Evolutionary conservation across 495 filamentous ascomycete species (phyloP).

Genomic region (Talaromyces nanjingensis): DNA sequence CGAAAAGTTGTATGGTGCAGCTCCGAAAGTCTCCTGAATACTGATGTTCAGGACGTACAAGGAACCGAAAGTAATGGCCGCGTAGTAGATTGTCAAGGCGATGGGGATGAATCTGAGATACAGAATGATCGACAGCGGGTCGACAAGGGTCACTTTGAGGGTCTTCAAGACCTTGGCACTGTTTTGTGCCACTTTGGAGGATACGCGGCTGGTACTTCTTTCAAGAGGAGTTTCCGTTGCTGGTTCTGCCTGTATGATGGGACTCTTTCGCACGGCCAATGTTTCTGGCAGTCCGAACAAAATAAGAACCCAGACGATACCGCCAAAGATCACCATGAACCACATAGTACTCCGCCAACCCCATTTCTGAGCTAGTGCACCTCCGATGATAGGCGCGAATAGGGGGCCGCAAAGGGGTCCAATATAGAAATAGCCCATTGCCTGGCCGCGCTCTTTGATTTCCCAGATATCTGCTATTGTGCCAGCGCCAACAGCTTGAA

Average conservation of each 20-base stretch:
- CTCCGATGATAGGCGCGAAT: slow-evolving; percentile 81
- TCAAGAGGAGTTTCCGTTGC: slow-evolving; percentile 15
- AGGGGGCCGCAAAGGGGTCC: slow-evolving; percentile 85
- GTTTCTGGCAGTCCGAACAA: slow-evolving; percentile 69
- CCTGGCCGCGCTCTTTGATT: slow-evolving; percentile 64
- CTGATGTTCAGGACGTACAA: slow-evolving; percentile 87
- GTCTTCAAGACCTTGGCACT: slow-evolving; percentile 46
- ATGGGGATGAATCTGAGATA: slow-evolving; percentile 79
- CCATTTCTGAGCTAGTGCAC: slow-evolving; percentile 60
- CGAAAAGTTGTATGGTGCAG: slow-evolving; percentile 65
- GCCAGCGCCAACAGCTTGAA: slow-evolving; percentile 88
- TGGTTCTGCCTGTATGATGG: slow-evolving; percentile 11
- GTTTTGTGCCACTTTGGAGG: slow-evolving; percentile 53
- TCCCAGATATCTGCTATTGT: slow-evolving; percentile 94
- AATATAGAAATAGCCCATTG: slow-evolving; percentile 92
- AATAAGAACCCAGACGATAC: slow-evolving; percentile 51
- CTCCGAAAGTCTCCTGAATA: slow-evolving; percentile 68
- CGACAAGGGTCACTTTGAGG: slow-evolving; percentile 63
- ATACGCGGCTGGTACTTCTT: slow-evolving; percentile 45
- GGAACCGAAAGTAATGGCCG: slow-evolving; percentile 71
- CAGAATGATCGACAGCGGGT: slow-evolving; percentile 72
- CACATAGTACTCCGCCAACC: slow-evolving; percentile 84
- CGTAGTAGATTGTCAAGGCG: slow-evolving; percentile 71
- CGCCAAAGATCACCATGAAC: slow-evolving; percentile 78
- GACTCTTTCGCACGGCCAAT: slow-evolving; percentile 26